These are phyloP conservation scores for Trapa bicornis DNA, from an alignment of 345 rosid genomes.

Conservation along the genomic window DNA sequence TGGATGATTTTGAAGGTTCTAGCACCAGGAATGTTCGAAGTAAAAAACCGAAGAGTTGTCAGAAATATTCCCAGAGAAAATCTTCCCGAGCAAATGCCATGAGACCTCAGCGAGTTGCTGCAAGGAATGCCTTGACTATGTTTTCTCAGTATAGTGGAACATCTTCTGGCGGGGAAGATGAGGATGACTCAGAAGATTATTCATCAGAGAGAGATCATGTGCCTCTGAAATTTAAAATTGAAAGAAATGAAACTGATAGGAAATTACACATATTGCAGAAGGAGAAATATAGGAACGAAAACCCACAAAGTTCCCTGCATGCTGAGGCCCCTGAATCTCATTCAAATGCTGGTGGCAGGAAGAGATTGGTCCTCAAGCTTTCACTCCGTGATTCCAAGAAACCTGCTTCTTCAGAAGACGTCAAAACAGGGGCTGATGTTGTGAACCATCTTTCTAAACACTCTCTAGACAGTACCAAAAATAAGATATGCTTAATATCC, in stretches of 20 bases:
- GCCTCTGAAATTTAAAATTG: conserved; percentile 19
- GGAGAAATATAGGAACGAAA: conserved; percentile 22
- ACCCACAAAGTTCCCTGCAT: conserved; percentile 22
- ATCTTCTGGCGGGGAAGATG: conserved; percentile 57
- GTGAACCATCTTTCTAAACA: conserved; percentile 25
- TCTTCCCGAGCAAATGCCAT: conserved; percentile 45
- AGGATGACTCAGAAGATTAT: conserved; percentile 39
- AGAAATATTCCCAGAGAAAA: conserved; percentile 45
- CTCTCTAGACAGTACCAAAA: conserved; percentile 22
- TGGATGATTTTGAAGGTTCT: conserved; percentile 54
- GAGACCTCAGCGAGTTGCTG: conserved; percentile 93
- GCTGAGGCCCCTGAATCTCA: conserved; percentile 32
- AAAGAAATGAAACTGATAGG: conserved; percentile 30
- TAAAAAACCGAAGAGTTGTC: conserved; percentile 39
- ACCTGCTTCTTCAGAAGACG: conserved; percentile 26
- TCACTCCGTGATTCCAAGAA: conserved; percentile 51
- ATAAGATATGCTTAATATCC: conserved; percentile 15
- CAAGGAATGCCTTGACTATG: conserved; percentile 76
- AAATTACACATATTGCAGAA: conserved; percentile 22
- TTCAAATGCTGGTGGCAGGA: conserved; percentile 40
- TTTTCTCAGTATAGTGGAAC: conserved; percentile 75
- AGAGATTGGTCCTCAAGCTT: conserved; percentile 64
- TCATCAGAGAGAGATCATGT: conserved; percentile 43
- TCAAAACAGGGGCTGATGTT: conserved; percentile 22
- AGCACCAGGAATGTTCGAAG: conserved; percentile 28